Evolutionary conservation across 495 filamentous ascomycete species (phyloP).

Genomic region (Viridothelium virens): DNA sequence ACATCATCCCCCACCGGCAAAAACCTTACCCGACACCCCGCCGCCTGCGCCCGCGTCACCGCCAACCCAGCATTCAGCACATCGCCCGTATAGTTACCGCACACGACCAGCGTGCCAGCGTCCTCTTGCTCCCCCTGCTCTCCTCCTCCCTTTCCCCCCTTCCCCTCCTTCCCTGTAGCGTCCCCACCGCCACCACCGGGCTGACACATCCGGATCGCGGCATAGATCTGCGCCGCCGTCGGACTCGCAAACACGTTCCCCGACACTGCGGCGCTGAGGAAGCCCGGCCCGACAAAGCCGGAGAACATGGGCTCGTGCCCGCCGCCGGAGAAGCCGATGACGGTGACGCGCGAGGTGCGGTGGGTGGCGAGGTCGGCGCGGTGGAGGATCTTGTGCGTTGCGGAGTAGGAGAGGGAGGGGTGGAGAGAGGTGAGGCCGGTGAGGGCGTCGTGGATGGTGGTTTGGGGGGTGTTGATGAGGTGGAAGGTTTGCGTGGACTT

Average conservation of each 20-base stretch:
- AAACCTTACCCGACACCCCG: slow-evolving; percentile 19
- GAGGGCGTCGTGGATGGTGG: slow-evolving; percentile 22
- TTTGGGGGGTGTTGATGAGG: slow-evolving; percentile 23
- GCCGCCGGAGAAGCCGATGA: slow-evolving; percentile 25
- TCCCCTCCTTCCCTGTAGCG: neutral
- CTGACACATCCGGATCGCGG: slow-evolving; percentile 17
- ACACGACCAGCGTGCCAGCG: slow-evolving; percentile 22
- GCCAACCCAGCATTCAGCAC: slow-evolving; percentile 26
- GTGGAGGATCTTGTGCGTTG: slow-evolving; percentile 23
- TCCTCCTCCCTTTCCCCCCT: neutral
- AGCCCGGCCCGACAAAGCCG: slow-evolving; percentile 24
- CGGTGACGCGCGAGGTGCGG: slow-evolving; percentile 20
- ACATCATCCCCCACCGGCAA: slow-evolving; percentile 26
- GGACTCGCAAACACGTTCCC: slow-evolving; percentile 25
- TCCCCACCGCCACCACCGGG: neutral
- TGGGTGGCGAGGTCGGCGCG: slow-evolving; percentile 19
- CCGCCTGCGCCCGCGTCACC: slow-evolving; percentile 21
- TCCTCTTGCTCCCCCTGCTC: slow-evolving; percentile 18
- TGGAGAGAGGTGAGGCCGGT: slow-evolving; percentile 19
- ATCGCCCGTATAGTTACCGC: slow-evolving; percentile 28
- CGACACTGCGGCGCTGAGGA: slow-evolving; percentile 23
- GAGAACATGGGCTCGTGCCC: slow-evolving; percentile 27
- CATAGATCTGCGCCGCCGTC: slow-evolving; percentile 23
- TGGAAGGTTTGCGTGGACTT: slow-evolving; percentile 23
- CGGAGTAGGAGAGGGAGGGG: slow-evolving; percentile 19